Evolutionary conservation across 495 filamentous ascomycete species (phyloP).

Genomic region (Xylaria telfairii): DNA sequence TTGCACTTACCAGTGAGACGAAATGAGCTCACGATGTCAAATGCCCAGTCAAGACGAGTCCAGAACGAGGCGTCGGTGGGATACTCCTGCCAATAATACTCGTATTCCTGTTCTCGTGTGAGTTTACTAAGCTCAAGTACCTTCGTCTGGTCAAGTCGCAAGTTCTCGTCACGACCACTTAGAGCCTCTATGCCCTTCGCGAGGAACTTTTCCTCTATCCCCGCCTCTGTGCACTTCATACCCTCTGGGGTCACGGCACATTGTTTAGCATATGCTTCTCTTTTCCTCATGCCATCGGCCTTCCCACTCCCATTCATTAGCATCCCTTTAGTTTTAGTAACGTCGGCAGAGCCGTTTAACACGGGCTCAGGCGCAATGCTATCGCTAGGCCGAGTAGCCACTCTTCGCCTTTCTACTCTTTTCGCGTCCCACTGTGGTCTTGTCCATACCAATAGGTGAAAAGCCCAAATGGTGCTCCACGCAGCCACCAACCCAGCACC

Average conservation of each 20-base stretch:
- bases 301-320: neutral
- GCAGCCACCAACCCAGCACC: slow-evolving; percentile 68
- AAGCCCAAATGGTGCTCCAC: slow-evolving; percentile 72
- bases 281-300: neutral
- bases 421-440: slow-evolving; percentile 69
- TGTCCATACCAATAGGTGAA: slow-evolving; percentile 66
- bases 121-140: slow-evolving; percentile 18
- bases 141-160: neutral
- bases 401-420: slow-evolving; percentile 63
- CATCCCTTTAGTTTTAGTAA: neutral
- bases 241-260: neutral
- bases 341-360: neutral
- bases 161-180: slow-evolving; percentile 28
- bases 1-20: slow-evolving; percentile 60
- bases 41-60: slow-evolving; percentile 73
- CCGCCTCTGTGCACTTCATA: neutral
- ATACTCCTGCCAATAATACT: slow-evolving; percentile 75
- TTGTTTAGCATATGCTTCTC: neutral
- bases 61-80: slow-evolving; percentile 59
- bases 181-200: neutral
- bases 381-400: slow-evolving; percentile 39
- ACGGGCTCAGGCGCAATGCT: neutral
- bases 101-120: slow-evolving; percentile 38
- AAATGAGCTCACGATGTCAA: slow-evolving; percentile 71
- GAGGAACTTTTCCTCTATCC: neutral